Evolutionary conservation across 2,329 filamentous ascomycete species (phyloP).

Genomic region (Fusarium succisae): DNA sequence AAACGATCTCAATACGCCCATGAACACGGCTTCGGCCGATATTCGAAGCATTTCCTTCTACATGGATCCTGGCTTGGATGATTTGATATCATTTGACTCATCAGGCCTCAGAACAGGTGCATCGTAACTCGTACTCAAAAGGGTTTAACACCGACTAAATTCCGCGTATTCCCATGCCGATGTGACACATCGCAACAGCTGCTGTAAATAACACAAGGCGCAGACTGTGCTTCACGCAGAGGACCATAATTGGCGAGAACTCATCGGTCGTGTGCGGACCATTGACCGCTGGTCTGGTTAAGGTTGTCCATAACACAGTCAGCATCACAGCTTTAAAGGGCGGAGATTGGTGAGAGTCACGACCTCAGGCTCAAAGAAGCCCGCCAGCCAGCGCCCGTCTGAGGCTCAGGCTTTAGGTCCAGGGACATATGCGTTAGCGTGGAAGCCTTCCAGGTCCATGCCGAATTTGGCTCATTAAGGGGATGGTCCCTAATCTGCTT

Average conservation of each 20-base stretch:
- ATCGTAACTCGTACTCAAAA: conserved; percentile 14
- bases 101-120: neutral
- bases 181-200: neutral
- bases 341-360: conserved; percentile 23
- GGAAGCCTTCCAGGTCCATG: neutral
- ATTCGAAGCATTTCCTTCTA: neutral
- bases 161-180: conserved; percentile 11
- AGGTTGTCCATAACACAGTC: conserved; percentile 29
- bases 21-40: conserved; percentile 17
- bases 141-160: conserved; percentile 5
- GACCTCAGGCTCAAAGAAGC: neutral
- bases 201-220: conserved; percentile 9
- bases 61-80: neutral
- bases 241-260: neutral
- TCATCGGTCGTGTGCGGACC: conserved; percentile 11
- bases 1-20: conserved; percentile 3
- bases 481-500: conserved; percentile 34
- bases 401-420: neutral
- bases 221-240: conserved; percentile 11
- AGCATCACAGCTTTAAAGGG: conserved; percentile 25
- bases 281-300: conserved; percentile 37
- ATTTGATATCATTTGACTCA: conserved; percentile 8
- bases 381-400: conserved; percentile 10
- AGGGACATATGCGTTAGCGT: conserved; percentile 10
- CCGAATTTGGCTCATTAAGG: conserved; percentile 15